Conservation (phyloP, 306 rosid species). For the Vicia sativa region DNA sequence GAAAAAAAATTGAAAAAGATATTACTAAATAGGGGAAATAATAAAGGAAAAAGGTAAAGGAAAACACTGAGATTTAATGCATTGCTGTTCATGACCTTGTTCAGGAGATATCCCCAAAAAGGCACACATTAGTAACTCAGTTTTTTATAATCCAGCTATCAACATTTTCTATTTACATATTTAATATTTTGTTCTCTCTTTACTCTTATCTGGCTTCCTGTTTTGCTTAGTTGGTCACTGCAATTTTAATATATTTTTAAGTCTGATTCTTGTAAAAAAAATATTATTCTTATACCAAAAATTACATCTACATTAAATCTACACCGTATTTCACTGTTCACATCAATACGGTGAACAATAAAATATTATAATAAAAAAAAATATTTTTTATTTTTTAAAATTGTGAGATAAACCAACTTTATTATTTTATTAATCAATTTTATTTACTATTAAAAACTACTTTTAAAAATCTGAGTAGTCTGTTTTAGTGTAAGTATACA, state of each 20-base stretch:
- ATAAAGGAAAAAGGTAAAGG: not conserved
- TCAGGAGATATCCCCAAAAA: slow-evolving; percentile 35
- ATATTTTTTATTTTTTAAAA: no score
- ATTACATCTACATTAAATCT: no score
- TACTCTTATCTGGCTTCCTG: slow-evolving; percentile 31
- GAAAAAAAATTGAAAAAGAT: not conserved
- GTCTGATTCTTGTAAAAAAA: not conserved
- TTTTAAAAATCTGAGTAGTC: no score
- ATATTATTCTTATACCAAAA: no score
- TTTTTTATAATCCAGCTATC: slow-evolving; percentile 26
- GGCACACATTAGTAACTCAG: slow-evolving; percentile 32
- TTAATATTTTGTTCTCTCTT: not conserved
- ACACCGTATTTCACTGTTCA: no score
- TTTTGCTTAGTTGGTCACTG: slow-evolving; percentile 26
- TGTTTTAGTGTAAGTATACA: no score
- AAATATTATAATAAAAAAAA: no score
- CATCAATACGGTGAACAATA: no score
- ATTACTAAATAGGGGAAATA: not conserved
- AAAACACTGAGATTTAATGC: slow-evolving; percentile 5
- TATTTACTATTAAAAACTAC: no score
- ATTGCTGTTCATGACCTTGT: slow-evolving; percentile 22
- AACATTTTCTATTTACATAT: slow-evolving; percentile 7
- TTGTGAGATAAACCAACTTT: no score
- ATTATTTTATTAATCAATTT: no score
- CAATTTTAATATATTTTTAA: not conserved